Evolutionary conservation across 2,329 filamentous ascomycete species (phyloP).

Genomic region (Aspergillus sp.): DNA sequence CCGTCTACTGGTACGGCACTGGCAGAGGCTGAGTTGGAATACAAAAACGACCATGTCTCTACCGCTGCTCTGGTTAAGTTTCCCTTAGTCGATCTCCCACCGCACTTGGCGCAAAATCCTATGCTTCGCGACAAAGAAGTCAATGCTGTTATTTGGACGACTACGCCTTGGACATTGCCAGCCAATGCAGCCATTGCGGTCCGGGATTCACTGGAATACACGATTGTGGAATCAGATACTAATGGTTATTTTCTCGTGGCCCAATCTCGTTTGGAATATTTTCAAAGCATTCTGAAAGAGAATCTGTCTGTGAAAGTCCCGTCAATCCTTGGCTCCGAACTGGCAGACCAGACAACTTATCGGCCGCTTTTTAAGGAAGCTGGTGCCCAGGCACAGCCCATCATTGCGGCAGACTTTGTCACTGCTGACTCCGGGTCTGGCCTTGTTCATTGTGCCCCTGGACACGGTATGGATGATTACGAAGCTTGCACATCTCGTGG

Average conservation of each 20-base stretch:
- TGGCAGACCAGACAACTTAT: slow-evolving; percentile 59
- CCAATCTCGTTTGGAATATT: slow-evolving; percentile 57
- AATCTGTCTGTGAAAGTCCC: slow-evolving; percentile 45
- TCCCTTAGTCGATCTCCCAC: slow-evolving; percentile 49
- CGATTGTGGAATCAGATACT: slow-evolving; percentile 50
- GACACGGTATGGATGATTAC: slow-evolving; percentile 96
- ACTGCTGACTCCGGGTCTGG: slow-evolving; percentile 85
- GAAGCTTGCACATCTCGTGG: slow-evolving; percentile 63
- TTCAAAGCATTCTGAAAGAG: slow-evolving; percentile 44
- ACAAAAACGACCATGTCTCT: slow-evolving; percentile 53
- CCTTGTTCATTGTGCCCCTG: slow-evolving; percentile 88
- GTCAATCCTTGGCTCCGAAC: slow-evolving; percentile 54
- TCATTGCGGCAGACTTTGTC: slow-evolving; percentile 83
- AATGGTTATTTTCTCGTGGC: slow-evolving; percentile 63
- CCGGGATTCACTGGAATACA: slow-evolving; percentile 65
- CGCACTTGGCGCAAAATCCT: slow-evolving; percentile 35
- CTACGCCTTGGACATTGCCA: slow-evolving; percentile 93
- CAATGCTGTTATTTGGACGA: slow-evolving; percentile 93
- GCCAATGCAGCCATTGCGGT: slow-evolving; percentile 87
- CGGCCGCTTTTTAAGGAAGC: slow-evolving; percentile 59
- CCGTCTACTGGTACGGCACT: slow-evolving; percentile 57
- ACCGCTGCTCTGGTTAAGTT: slow-evolving; percentile 64
- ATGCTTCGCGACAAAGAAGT: slow-evolving; percentile 45
- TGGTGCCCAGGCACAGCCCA: slow-evolving; percentile 51
- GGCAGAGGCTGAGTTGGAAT: slow-evolving; percentile 58